Base-by-base conservation (phyloP, 768 basidiomycete genomes). In the Agaricus subrufescens region DNA sequence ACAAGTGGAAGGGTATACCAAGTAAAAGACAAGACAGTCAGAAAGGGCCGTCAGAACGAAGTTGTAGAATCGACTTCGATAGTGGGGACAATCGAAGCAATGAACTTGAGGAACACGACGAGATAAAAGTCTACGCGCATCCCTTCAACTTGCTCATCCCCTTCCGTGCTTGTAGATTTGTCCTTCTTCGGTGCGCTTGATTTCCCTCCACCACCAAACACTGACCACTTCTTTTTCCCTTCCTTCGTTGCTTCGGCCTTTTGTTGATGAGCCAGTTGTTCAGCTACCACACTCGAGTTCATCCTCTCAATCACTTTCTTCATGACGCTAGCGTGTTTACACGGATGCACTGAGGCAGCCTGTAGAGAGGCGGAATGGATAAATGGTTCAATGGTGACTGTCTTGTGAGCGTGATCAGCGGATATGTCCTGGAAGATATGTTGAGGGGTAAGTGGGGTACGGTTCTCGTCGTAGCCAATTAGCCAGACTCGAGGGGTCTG, bases 281-380 rank as follows among this genome's bases (percentile, higher is more conserved):
- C 86, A 58, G 87, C 91, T 53, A 89, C 80, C 27, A 94, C 88
- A 59, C 85, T 85, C 61, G 82, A 84, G 72, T 98, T 97, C 94
- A 98, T 98, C 56, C 96, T 83, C 70, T 98, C 96, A 67, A 98
- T 98, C 59, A 98, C 93, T 70, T 98, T 98, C 82, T 97, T 98
- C 97, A 99, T 99, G 56, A 99, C 97, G 69, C 87, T 92, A 1
- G 94, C 91, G 70, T 99, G 96, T 67, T 97, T 98, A 82, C 96
- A 99, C 2, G 96, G 96, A 69, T 99, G 96, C 10, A 99, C 96
- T 0, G 90, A 94, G 0, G 95, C 97, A 1, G 88, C 86, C 67
- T 92, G 87, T 46, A 95, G 79, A 10, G 87, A 84, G 1, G 83
- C 74, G 0, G 89, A 90, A 71, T 98, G 94, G n/a, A 95, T 94